Conservation (phyloP, 1,284 basidiomycete species). For the Testicularia cyperi region DNA sequence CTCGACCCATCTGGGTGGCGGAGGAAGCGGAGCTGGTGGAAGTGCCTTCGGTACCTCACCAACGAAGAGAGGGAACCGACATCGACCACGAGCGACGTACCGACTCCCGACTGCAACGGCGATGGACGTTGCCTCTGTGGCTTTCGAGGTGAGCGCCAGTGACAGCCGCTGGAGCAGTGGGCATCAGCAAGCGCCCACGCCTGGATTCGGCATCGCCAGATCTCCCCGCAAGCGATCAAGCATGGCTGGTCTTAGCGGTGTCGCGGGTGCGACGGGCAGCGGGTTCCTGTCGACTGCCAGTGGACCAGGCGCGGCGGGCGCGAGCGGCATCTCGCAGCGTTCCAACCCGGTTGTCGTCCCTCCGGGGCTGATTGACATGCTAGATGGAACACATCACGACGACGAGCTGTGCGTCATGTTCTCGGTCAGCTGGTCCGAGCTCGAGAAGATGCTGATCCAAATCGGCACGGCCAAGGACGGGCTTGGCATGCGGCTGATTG, state of each 20-base stretch:
- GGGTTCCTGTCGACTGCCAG: neutral
- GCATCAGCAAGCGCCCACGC: neutral
- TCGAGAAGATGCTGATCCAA: slow-evolving; percentile 71
- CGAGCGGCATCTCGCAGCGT: slow-evolving; percentile 3
- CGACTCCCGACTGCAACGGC: slow-evolving; percentile 50
- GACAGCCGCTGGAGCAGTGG: neutral
- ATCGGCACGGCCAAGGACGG: slow-evolving; percentile 11
- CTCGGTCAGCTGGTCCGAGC: slow-evolving; percentile 77
- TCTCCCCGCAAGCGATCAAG: slow-evolving; percentile 31
- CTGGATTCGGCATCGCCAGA: slow-evolving; percentile 1
- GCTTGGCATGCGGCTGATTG: neutral
- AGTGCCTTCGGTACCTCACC: slow-evolving; percentile 35
- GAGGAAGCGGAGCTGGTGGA: slow-evolving; percentile 5
- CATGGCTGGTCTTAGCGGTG: neutral
- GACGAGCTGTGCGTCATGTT: slow-evolving; percentile 84
- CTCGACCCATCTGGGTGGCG: slow-evolving; percentile 5
- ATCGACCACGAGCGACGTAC: slow-evolving; percentile 12
- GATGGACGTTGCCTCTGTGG: slow-evolving; percentile 46
- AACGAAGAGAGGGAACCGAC: slow-evolving; percentile 12
- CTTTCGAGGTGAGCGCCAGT: slow-evolving; percentile 25
- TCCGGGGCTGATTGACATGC: slow-evolving; percentile 66
- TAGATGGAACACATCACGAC: slow-evolving; percentile 86
- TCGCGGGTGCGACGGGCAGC: neutral
- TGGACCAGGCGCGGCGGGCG: neutral
- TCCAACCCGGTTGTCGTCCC: slow-evolving; percentile 17